phyloP scores from a whole-genome alignment of 345 rosid genomes.

The Cochlearia excelsa region DNA sequence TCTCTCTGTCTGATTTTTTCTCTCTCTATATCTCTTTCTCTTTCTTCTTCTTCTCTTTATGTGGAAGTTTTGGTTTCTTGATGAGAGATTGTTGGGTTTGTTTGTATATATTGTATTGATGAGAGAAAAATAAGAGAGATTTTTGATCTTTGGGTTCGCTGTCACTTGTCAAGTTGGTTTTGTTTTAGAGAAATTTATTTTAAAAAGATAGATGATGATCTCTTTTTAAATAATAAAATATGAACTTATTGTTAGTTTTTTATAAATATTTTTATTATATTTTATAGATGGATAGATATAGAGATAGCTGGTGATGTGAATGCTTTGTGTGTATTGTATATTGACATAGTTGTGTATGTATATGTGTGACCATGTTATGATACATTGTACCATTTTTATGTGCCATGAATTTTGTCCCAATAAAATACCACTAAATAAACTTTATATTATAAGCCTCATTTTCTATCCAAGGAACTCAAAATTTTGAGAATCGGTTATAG shows the following conservation, averaged over 20 bases:
- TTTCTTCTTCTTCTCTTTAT: too few species aligned
- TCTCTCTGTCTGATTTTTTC: constrained; percentile 26
- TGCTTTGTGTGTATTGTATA: constrained; percentile 22
- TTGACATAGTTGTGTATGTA: background rate
- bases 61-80: too few species aligned
- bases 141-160: constrained; percentile 32
- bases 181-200: constrained; percentile 40
- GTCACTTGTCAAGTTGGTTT: constrained; percentile 50
- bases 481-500: too few species aligned
- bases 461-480: too few species aligned
- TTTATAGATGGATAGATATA: constrained; percentile 2
- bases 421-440: background rate
- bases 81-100: constrained; percentile 8
- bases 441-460: background rate
- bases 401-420: constrained; percentile 9
- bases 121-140: constrained; percentile 18
- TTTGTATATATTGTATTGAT: constrained; percentile 14
- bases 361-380: constrained; percentile 9
- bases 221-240: too few species aligned
- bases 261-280: too few species aligned
- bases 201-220: constrained; percentile 10
- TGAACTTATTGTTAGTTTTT: too few species aligned
- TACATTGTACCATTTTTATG: constrained; percentile 15
- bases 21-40: too few species aligned
- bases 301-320: constrained; percentile 35